Base-by-base conservation (phyloP, 176 grass and related monocot species). In the Rhynchospora tenuis region DNA sequence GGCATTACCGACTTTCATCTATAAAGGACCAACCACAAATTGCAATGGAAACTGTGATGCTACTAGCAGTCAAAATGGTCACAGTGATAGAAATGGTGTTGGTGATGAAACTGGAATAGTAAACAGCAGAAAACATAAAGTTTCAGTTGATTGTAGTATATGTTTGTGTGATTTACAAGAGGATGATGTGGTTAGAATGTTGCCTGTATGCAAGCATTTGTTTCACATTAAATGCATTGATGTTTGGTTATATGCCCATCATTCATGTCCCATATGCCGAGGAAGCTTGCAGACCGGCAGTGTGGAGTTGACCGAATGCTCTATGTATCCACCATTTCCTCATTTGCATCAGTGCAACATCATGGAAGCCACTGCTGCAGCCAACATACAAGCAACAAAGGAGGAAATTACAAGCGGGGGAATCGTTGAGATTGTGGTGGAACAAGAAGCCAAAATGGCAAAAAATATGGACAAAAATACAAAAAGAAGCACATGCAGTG, bases 221-320 rank as follows among this genome's bases (percentile, higher is more conserved):
- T 84, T 73, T 13, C 83, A 75, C 19, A 29, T 84, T 11, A 3
- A 84, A n/a, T 84, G 83, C 29, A 74, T 84, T 17, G 83, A 84
- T 64, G 29, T 59, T 8, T 84, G 83, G 83, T 28, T 84, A 27
- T 20, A 64, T 50, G 27, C 83, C 11, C 26, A 46, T 26, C 29
- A 67, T 58, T 74, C 83, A 7, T 84, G 83, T 62, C 83, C 83
- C 12, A 16, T 74, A 23, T 84, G 83, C 28, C 83, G 50, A 7
- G 26, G 27, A n/a, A 14, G 19, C 9, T 11, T 45, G 14, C 33
- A 72, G 29, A 33, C 12, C 38, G 67, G 14, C 2, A 72, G 17
- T 17, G 67, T 72, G 29, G 4, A 1, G 3, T 72, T 45, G 13
- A 45, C 15, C 14, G 33, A 42, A 45, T 7, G 14, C 28, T 72